Base-by-base conservation (phyloP, 495 filamentous ascomycete genomes). In the Penicillium simplicissimum region DNA sequence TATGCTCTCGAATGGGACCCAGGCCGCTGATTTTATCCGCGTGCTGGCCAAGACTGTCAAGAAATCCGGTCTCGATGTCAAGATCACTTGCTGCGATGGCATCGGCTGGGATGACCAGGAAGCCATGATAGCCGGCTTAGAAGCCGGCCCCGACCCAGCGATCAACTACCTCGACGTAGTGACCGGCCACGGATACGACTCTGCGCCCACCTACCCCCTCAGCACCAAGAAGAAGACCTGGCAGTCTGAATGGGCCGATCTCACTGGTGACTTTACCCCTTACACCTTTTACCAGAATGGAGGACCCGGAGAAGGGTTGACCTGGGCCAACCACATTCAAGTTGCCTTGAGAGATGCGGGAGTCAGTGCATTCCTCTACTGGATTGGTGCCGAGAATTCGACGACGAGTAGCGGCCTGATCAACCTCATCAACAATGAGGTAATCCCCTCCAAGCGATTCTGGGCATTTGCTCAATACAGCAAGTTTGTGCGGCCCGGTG, bases 251-350 rank as follows among this genome's bases (percentile, higher is more conserved):
- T 80, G 72, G 56, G 78, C 75, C 57, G 81, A 83, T 61, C 71
- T 83, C 13, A 76, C 79, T 57, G 78, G 76, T n/a, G 61, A 68
- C 7, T 87, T 84, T 80, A 57, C 40, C 23, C 38, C 55, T n/a
- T 36, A 53, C 33, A 48, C 42, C 15, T 57, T 47, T n/a, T 83
- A 82, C 55, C 61, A 71, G 23, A 70, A 60, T 40, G 81, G 81
- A n/a, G 74, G 62, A 9, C 62, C 69, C 1, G 78, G 79, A 25
- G 84, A 87, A 55, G 84, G 83, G 3, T 64, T 81, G 49, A 79
- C 78, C 0, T 87, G 85, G 85, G 85, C 85, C 0, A 79, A 75
- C 57, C 74, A 79, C 55, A 81, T 85, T 36, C 74, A 57, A 15
- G 40, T 47, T 76, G 17, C 69, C 68, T 3, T 77, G 67, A 7